phyloP scores from a whole-genome alignment of 208 protist genomes.

The Zelonia costaricensis region DNA sequence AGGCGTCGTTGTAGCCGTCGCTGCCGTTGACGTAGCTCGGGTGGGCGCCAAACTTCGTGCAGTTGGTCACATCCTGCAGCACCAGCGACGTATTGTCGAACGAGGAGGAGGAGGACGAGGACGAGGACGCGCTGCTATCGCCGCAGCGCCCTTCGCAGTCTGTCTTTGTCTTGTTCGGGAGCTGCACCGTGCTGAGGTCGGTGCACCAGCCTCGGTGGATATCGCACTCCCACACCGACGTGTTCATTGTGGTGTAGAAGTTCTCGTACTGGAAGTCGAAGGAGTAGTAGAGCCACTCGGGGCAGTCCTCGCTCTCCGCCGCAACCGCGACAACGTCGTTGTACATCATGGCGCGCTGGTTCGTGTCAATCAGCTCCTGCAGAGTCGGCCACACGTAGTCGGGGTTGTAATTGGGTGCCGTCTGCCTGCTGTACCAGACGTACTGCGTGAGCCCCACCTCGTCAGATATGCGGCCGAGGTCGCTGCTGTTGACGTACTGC shows the following conservation, averaged over 20 bases:
- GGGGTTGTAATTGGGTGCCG: slow-evolving; percentile 30
- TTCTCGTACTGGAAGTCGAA: slow-evolving; percentile 44
- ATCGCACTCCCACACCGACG: slow-evolving; percentile 25
- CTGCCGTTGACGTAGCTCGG: slow-evolving; percentile 28
- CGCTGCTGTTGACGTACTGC: slow-evolving; percentile 45
- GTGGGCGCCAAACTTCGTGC: slow-evolving; percentile 16
- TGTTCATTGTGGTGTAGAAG: slow-evolving; percentile 24
- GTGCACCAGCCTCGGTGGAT: slow-evolving; percentile 42
- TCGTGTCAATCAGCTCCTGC: slow-evolving; percentile 20
- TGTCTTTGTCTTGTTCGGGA: slow-evolving; percentile 4
- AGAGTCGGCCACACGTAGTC: slow-evolving; percentile 41
- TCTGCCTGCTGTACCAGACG: slow-evolving; percentile 34
- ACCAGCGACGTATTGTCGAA: background rate
- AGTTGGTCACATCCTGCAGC: slow-evolving; percentile 32
- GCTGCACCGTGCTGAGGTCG: background rate
- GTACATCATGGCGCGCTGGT: slow-evolving; percentile 35
- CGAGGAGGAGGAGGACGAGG: background rate
- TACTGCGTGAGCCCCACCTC: slow-evolving; percentile 32
- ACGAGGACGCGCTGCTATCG: background rate
- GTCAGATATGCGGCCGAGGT: slow-evolving; percentile 22
- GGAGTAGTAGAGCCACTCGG: slow-evolving; percentile 41
- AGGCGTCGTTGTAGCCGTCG: slow-evolving; percentile 26
- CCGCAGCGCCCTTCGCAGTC: background rate
- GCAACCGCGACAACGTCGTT: slow-evolving; percentile 23
- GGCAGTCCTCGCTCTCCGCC: background rate